Conservation (phyloP, 345 rosid genomes). For the Isatis tinctoria region DNA sequence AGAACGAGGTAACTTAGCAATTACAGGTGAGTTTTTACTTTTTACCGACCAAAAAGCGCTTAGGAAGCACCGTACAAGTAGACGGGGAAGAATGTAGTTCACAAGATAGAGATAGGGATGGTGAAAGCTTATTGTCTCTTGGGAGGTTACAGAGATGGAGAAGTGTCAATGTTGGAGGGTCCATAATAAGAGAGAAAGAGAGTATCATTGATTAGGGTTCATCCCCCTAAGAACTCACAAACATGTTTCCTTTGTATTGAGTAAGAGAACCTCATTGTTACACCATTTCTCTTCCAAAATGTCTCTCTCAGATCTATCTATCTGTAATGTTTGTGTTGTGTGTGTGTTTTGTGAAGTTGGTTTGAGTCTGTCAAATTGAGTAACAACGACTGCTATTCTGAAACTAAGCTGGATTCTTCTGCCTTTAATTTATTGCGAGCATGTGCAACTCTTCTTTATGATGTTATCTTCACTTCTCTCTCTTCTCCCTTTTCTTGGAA, state of each 20-base stretch:
- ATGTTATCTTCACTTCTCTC: slow-evolving; percentile 6
- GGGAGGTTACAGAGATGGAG: slow-evolving; percentile 28
- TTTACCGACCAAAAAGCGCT: not conserved
- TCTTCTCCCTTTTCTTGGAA: not conserved
- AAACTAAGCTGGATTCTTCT: slow-evolving; percentile 28
- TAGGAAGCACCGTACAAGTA: slow-evolving; percentile 1
- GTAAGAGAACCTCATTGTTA: slow-evolving; percentile 32
- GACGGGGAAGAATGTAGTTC: slow-evolving; percentile 24
- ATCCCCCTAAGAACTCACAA: slow-evolving; percentile 25
- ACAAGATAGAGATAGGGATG: slow-evolving; percentile 28
- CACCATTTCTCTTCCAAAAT: slow-evolving; percentile 24
- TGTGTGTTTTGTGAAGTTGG: slow-evolving; percentile 25
- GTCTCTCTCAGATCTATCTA: slow-evolving; percentile 31
- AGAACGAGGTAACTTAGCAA: not conserved
- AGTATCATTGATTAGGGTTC: slow-evolving; percentile 29
- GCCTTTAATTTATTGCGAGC: slow-evolving; percentile 26
- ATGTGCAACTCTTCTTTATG: slow-evolving; percentile 10
- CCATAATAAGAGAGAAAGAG: slow-evolving; percentile 18
- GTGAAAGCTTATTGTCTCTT: slow-evolving; percentile 19
- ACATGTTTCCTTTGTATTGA: slow-evolving; percentile 8
- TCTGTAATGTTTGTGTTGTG: slow-evolving; percentile 32
- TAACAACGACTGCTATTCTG: slow-evolving; percentile 24
- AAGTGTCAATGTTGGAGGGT: slow-evolving; percentile 33
- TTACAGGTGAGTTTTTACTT: not conserved
- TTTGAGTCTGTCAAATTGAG: slow-evolving; percentile 4